phyloP scores from a whole-genome alignment of 2,329 filamentous ascomycete genomes.

The Penicillium brasilianum region DNA sequence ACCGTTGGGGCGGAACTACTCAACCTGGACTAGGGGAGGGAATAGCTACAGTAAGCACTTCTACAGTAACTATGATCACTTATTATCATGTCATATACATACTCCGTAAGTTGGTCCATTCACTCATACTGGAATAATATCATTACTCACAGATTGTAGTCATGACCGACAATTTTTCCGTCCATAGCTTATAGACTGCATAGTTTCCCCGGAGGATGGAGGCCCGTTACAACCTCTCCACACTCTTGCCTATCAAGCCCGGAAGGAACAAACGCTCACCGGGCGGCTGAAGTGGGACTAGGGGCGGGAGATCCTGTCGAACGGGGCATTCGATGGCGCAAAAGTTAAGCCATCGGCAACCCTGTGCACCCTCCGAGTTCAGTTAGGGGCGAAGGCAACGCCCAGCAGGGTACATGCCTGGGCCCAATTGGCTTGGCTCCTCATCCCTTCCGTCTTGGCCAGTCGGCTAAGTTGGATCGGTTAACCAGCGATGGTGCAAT shows the following conservation, averaged over 20 bases:
- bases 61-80: neutral
- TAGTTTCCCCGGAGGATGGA: neutral
- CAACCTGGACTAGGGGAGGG: neutral
- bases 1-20: constrained; percentile 2
- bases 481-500: neutral
- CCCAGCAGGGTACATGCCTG: neutral
- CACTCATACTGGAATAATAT: neutral
- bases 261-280: neutral
- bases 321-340: neutral
- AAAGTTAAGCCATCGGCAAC: constrained; percentile 1
- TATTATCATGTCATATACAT: no score
- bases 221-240: neutral
- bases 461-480: constrained; percentile 2
- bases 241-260: neutral
- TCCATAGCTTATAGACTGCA: neutral
- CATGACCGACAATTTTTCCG: neutral
- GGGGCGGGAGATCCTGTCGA: neutral
- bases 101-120: no score
- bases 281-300: constrained; percentile 7
- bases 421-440: constrained; percentile 14
- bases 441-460: constrained; percentile 25
- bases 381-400: neutral
- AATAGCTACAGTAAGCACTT: neutral
- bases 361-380: neutral
- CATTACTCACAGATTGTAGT: neutral